phyloP scores from a whole-genome alignment of 192 early-diverging fungal species.

The Coemansia sp. region DNA sequence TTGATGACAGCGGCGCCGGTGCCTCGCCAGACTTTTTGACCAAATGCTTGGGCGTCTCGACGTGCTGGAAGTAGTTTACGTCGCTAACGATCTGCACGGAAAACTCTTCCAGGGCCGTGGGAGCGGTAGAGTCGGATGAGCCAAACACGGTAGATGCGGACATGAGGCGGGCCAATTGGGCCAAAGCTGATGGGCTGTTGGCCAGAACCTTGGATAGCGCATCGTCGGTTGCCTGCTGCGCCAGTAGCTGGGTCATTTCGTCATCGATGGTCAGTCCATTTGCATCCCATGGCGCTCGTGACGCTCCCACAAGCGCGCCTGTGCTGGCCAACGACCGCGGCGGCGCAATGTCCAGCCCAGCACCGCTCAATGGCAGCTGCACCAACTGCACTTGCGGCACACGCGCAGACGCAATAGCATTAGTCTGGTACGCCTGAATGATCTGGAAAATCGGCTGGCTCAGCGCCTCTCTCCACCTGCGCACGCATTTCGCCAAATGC shows the following conservation, averaged over 20 bases:
- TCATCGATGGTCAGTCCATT: constrained; percentile 6
- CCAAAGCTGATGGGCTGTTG: constrained; percentile 15
- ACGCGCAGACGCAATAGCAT: constrained; percentile 14
- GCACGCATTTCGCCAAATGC: constrained; percentile 88
- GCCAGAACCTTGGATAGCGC: constrained; percentile 26
- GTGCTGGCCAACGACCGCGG: not conserved
- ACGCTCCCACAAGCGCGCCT: not conserved
- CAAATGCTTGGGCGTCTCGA: constrained; percentile 45
- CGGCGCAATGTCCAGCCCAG: constrained; percentile 19
- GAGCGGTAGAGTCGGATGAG: not conserved
- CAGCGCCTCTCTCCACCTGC: constrained; percentile 78
- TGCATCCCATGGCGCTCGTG: constrained; percentile 2
- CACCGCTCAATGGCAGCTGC: constrained; percentile 22
- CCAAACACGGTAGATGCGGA: constrained; percentile 13
- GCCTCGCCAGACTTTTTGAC: constrained; percentile 11
- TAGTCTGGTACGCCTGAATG: constrained; percentile 33
- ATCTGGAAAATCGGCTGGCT: constrained; percentile 66
- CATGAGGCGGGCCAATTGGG: constrained; percentile 28
- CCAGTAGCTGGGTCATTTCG: not conserved
- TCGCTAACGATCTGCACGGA: constrained; percentile 32
- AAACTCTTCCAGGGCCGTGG: constrained; percentile 30
- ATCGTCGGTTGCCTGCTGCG: constrained; percentile 1
- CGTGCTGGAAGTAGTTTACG: constrained; percentile 42
- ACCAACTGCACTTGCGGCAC: constrained; percentile 27
- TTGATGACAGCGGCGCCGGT: not conserved